A percentile compares a stretch with the other conserved stretches of the same genome.
These are phyloP conservation scores for Penicillium psychrofluorescens DNA, from an alignment of 495 filamentous ascomycete genomes.

Conservation along the genomic window DNA sequence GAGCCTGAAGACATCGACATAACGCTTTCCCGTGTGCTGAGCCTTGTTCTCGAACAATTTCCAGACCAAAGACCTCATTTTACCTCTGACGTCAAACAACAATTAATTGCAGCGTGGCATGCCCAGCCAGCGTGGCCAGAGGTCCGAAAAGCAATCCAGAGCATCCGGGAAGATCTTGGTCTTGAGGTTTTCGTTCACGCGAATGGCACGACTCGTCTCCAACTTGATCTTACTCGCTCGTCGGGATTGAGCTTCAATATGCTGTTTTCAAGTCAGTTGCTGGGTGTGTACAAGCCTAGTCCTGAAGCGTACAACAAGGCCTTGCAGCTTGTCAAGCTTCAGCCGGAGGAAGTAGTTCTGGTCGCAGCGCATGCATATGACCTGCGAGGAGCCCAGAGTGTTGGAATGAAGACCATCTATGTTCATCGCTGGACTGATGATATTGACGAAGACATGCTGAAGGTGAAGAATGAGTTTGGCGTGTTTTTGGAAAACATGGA, in stretches of 20 bases:
- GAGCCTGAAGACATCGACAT: constrained; percentile 43
- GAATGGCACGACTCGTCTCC: constrained; percentile 49
- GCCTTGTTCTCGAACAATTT: constrained; percentile 20
- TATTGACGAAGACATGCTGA: constrained; percentile 40
- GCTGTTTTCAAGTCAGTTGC: constrained; percentile 45
- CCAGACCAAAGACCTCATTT: constrained; percentile 15
- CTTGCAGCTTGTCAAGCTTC: constrained; percentile 32
- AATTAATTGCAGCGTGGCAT: constrained; percentile 34
- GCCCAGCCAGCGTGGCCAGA: constrained; percentile 41
- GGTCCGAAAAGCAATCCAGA: constrained; percentile 22
- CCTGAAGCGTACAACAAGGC: constrained; percentile 38
- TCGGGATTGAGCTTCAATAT: constrained; percentile 43
- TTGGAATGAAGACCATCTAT: constrained; percentile 45
- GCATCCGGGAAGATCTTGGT: constrained; percentile 14
- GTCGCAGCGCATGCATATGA: constrained; percentile 52
- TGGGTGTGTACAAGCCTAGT: constrained; percentile 41
- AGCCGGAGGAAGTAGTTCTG: constrained; percentile 40
- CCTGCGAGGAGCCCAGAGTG: constrained; percentile 33
- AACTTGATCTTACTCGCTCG: constrained; percentile 43
- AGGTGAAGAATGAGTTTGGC: constrained; percentile 37
- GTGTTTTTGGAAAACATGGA: constrained; percentile 39
- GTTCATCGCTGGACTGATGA: constrained; percentile 49
- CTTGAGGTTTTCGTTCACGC: constrained; percentile 40
- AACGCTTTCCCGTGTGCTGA: constrained; percentile 33
- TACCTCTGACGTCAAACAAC: constrained; percentile 7